phyloP scores from a whole-genome alignment of 2,329 filamentous ascomycete genomes.

The Seiridium unicorne region DNA sequence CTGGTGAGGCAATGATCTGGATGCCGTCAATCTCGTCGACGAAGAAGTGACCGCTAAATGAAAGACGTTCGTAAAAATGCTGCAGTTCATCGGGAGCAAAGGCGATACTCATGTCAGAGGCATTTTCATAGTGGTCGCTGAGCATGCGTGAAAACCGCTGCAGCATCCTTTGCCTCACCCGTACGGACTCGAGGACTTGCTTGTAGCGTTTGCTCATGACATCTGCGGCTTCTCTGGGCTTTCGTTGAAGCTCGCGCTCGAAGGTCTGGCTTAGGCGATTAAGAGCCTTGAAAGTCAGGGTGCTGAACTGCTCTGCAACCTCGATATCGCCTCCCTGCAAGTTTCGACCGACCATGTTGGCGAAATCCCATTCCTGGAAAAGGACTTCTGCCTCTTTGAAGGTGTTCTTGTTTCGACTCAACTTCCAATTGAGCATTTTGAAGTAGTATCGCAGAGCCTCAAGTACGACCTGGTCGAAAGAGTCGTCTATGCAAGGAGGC shows the following conservation, averaged over 20 bases:
- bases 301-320: conserved; percentile 95
- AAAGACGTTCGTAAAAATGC: conserved; percentile 77
- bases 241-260: conserved; percentile 82
- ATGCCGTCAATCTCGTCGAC: conserved; percentile 78
- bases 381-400: conserved; percentile 98
- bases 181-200: conserved; percentile 89
- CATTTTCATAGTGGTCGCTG: conserved; percentile 93
- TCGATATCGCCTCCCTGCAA: conserved; percentile 94
- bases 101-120: conserved; percentile 89
- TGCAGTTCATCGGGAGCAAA: conserved; percentile 66
- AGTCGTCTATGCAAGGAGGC: conserved; percentile 93
- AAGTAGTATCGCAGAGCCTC: conserved; percentile 98
- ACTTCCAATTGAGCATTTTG: conserved; percentile 97
- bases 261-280: conserved; percentile 87
- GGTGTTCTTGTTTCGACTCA: conserved; percentile 96
- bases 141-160: conserved; percentile 92
- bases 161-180: conserved; percentile 91
- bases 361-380: conserved; percentile 97
- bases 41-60: conserved; percentile 82
- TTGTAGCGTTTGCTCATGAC: conserved; percentile 99
- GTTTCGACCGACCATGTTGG: conserved; percentile 86
- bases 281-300: conserved; percentile 88
- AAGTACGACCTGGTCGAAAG: conserved; percentile 87
- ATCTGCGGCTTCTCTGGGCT: conserved; percentile 75
- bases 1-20: conserved; percentile 81